phyloP scores from a whole-genome alignment of 169 alveolate genomes.

The Eimeria sp. region DNA sequence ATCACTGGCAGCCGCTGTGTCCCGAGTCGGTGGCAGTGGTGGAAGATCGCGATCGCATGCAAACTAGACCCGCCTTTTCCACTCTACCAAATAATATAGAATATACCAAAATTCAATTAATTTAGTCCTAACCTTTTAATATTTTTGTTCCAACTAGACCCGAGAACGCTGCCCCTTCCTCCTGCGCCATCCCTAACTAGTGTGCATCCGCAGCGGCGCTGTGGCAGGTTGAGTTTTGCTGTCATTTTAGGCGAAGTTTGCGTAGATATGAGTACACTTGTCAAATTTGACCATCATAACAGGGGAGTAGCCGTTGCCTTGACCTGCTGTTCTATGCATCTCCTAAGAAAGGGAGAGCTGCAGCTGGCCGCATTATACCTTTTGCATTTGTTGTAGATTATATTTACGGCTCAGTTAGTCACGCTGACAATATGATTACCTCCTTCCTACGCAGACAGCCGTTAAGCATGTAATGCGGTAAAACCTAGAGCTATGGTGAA shows the following conservation, averaged over 20 bases:
- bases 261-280: too few relatives aligned
- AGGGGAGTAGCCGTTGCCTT: too few relatives aligned
- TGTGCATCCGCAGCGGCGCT: not conserved
- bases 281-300: too few relatives aligned
- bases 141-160: not conserved
- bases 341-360: too few relatives aligned
- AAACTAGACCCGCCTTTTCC: not conserved
- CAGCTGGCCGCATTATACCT: too few relatives aligned
- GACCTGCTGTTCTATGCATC: too few relatives aligned
- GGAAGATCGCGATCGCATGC: slow-evolving; percentile 49
- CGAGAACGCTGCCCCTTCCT: not conserved
- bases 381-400: too few relatives aligned
- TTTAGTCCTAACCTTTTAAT: not conserved
- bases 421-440: too few relatives aligned
- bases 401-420: too few relatives aligned
- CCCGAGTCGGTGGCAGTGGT: slow-evolving; percentile 48
- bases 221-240: not conserved
- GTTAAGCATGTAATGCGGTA: too few relatives aligned
- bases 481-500: too few relatives aligned
- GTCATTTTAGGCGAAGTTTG: not conserved
- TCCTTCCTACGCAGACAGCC: too few relatives aligned
- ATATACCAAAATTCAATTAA: not conserved
- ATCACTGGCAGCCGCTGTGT: not conserved
- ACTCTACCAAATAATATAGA: not conserved
- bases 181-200: not conserved